Conservation (phyloP, 345 rosid genomes). For the Noccaea caerulescens region DNA sequence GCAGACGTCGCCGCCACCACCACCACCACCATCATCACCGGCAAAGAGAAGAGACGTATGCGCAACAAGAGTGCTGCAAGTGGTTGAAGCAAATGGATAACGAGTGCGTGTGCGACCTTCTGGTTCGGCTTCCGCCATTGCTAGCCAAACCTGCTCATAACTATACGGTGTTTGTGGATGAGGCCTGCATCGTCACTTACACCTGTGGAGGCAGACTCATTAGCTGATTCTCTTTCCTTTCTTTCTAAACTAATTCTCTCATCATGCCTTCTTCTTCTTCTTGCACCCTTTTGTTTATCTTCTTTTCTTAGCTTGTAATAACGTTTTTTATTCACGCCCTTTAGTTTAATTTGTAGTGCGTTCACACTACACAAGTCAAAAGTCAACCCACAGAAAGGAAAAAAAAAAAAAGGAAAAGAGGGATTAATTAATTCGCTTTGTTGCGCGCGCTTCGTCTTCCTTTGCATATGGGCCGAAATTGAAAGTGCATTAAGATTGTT, state of each 20-base stretch:
- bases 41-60: conserved; percentile 35
- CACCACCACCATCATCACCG: conserved; percentile 36
- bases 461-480: conserved; percentile 15
- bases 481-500: background rate
- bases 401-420: background rate
- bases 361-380: conserved; percentile 5
- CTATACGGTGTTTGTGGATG: conserved; percentile 58
- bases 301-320: conserved; percentile 27
- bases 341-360: conserved; percentile 7
- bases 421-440: background rate
- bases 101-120: conserved; percentile 77
- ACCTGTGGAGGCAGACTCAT: conserved; percentile 58
- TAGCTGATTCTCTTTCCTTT: conserved; percentile 32
- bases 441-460: background rate
- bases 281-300: conserved; percentile 17
- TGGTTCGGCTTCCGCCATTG: conserved; percentile 73
- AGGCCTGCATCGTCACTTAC: conserved; percentile 60
- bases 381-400: conserved; percentile 6
- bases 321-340: conserved; percentile 10
- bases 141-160: conserved; percentile 67
- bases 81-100: conserved; percentile 74
- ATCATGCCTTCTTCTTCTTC: conserved; percentile 24
- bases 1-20: conserved; percentile 21
- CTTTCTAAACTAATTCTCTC: conserved; percentile 6
- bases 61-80: conserved; percentile 65